phyloP scores from a whole-genome alignment of 345 rosid species.

The Capsella bursapastoris region DNA sequence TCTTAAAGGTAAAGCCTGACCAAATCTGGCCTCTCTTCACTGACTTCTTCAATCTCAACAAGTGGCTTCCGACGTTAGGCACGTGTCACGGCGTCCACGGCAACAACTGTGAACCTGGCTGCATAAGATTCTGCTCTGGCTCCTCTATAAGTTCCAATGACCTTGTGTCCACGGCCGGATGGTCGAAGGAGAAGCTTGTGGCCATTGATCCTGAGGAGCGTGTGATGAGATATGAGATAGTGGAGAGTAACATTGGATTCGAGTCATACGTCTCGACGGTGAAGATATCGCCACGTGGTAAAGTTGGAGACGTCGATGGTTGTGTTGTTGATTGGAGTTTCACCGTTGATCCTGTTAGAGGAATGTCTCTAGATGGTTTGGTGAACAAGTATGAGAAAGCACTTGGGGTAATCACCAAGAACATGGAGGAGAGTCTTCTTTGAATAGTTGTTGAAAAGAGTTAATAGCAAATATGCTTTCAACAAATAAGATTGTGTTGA shows the following conservation, averaged over 20 bases:
- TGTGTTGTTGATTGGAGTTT: constrained; percentile 70
- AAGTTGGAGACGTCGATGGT: constrained; percentile 40
- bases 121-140: constrained; percentile 56
- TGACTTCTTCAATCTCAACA: constrained; percentile 66
- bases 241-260: constrained; percentile 65
- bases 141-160: constrained; percentile 48
- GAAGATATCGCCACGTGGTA: constrained; percentile 40
- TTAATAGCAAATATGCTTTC: not conserved
- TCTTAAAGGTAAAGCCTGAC: constrained; percentile 48
- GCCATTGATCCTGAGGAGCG: constrained; percentile 49
- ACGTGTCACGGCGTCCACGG: constrained; percentile 58
- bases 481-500: not conserved
- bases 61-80: constrained; percentile 49
- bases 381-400: constrained; percentile 37
- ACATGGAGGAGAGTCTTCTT: constrained; percentile 32
- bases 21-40: constrained; percentile 56
- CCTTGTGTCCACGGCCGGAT: constrained; percentile 28
- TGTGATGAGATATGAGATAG: constrained; percentile 54
- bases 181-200: constrained; percentile 60
- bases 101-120: constrained; percentile 62
- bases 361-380: constrained; percentile 52
- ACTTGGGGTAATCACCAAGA: constrained; percentile 27
- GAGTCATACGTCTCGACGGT: constrained; percentile 58
- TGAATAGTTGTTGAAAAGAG: not conserved
- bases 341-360: constrained; percentile 60